Conservation (phyloP, 179 eudicot genomes). For the Patellifolia procumbens region DNA sequence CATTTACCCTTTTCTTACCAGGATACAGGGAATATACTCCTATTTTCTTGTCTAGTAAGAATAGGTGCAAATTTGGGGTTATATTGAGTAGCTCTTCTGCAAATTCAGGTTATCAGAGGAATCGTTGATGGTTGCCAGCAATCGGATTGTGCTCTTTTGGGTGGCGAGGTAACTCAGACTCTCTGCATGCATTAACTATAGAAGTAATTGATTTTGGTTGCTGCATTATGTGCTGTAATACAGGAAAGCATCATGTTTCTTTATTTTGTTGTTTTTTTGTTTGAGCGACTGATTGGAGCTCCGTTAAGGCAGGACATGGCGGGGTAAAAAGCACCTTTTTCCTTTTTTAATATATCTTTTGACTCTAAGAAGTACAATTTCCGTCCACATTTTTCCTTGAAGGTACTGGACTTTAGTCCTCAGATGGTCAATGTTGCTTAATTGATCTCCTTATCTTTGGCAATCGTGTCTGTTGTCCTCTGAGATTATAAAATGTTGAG, state of each 20-base stretch:
- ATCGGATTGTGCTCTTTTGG: slow-evolving; percentile 82
- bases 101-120: slow-evolving; percentile 78
- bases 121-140: slow-evolving; percentile 91
- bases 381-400: too few species aligned
- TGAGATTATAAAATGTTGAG: not conserved
- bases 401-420: not conserved
- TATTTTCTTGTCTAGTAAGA: not conserved
- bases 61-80: not conserved
- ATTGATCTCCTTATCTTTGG: not conserved
- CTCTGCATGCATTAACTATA: not conserved
- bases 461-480: not conserved
- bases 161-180: slow-evolving; percentile 74
- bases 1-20: not conserved
- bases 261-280: not conserved
- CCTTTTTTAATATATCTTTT: too few species aligned
- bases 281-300: too few species aligned
- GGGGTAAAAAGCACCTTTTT: too few species aligned
- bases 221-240: too few species aligned
- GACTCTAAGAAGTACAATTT: too few species aligned
- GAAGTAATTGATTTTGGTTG: not conserved
- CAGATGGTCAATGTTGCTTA: not conserved
- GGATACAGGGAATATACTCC: too few species aligned
- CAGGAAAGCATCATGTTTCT: not conserved
- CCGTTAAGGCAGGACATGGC: too few species aligned
- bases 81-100: not conserved